Evolutionary conservation across 768 basidiomycete species (phyloP).

Genomic region (Lanmaoa rubissima): DNA sequence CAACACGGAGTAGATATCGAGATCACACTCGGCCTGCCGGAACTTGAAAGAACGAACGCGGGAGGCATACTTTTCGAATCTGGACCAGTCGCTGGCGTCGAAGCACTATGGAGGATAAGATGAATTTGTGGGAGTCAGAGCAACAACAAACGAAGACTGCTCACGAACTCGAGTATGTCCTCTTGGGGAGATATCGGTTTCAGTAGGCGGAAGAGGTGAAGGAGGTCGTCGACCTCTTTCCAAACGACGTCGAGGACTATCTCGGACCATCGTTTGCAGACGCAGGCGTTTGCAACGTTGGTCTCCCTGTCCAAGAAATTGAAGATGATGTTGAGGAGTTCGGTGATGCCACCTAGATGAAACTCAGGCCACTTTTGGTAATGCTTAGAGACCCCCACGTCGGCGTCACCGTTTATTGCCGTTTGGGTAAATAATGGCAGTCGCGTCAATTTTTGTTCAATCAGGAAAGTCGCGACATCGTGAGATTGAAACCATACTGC

Average conservation of each 20-base stretch:
- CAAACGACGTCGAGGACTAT: conserved; percentile 58
- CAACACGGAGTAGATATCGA: conserved; percentile 23
- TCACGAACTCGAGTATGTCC: conserved; percentile 22
- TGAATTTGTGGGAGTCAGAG: neutral
- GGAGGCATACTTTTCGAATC: conserved; percentile 52
- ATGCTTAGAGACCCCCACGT: too few species aligned
- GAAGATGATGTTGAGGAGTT: conserved; percentile 59
- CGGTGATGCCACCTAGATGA: conserved; percentile 39
- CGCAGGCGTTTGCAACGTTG: conserved; percentile 46
- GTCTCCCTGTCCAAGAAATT: conserved; percentile 40
- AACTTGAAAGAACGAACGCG: conserved; percentile 44
- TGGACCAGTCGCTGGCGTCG: conserved; percentile 49
- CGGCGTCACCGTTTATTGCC: too few species aligned
- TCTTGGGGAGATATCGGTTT: conserved; percentile 38
- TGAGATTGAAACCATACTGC: too few species aligned
- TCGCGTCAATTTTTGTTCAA: too few species aligned
- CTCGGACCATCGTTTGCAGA: conserved; percentile 60
- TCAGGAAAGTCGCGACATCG: too few species aligned
- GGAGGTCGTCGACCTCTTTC: conserved; percentile 48
- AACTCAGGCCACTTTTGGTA: too few species aligned
- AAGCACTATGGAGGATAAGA: conserved; percentile 36
- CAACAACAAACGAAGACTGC: neutral
- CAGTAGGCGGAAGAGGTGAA: conserved; percentile 47
- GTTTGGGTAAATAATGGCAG: too few species aligned
- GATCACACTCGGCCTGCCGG: conserved; percentile 11